phyloP scores from a whole-genome alignment of 2,329 filamentous ascomycete species.

The Cytospora piceicola region DNA sequence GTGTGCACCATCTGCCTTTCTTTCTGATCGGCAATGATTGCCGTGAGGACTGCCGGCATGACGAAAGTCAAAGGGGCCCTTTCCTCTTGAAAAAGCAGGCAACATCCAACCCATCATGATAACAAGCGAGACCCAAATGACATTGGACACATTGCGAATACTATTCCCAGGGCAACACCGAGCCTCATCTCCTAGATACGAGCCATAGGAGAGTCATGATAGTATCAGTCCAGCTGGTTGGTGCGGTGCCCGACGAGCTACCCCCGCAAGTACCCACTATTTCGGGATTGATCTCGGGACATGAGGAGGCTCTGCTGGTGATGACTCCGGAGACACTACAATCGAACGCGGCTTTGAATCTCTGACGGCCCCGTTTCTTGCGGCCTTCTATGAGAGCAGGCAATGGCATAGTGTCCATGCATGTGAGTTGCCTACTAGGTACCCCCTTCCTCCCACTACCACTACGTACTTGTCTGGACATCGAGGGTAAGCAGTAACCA shows the following conservation, averaged over 20 bases:
- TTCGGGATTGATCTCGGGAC: no score
- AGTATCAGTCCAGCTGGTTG: not conserved
- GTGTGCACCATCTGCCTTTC: not conserved
- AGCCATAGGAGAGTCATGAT: not conserved
- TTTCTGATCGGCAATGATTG: slow-evolving; percentile 4
- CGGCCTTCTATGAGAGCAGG: no score
- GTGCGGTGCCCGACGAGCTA: not conserved
- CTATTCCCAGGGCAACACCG: not conserved
- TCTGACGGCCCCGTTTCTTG: no score
- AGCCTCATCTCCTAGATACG: not conserved
- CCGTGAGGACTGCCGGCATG: not conserved
- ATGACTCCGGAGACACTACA: no score
- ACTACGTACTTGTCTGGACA: no score
- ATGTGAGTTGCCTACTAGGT: no score
- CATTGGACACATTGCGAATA: not conserved
- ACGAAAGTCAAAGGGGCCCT: not conserved
- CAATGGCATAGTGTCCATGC: no score
- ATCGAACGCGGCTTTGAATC: no score
- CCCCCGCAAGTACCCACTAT: not conserved
- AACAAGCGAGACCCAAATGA: not conserved
- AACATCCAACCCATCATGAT: not conserved
- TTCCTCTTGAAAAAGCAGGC: not conserved
- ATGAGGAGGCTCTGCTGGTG: no score
- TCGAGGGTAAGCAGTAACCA: no score
- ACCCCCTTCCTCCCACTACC: no score